These are phyloP conservation scores for Sedum album DNA, from an alignment of 164 flowering plant genomes.

Conservation along the genomic window DNA sequence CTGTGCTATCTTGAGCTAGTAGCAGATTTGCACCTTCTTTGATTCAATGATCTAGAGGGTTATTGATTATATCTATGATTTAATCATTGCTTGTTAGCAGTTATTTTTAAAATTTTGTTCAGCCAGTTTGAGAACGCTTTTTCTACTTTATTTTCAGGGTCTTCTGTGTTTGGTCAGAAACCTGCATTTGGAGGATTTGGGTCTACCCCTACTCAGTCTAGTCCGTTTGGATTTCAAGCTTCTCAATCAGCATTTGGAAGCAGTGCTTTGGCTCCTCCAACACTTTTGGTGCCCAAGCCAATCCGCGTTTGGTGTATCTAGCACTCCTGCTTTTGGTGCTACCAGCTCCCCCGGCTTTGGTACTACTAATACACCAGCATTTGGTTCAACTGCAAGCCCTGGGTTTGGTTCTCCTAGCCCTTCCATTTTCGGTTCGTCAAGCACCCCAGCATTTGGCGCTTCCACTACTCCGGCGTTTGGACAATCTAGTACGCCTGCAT, in stretches of 20 bases:
- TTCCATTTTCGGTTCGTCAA: constrained; percentile 36
- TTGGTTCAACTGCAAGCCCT: constrained; percentile 37
- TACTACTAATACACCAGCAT: constrained; percentile 42
- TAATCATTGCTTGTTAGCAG: no score
- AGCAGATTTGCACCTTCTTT: background rate
- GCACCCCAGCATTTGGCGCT: constrained; percentile 36
- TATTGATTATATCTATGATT: no score
- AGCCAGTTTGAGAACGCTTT: background rate
- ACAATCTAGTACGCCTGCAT: constrained; percentile 30
- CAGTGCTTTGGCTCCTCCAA: constrained; percentile 56
- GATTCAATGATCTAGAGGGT: no score
- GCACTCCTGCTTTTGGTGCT: constrained; percentile 51
- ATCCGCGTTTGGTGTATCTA: constrained; percentile 55
- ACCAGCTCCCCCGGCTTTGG: no score
- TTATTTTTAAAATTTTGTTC: background rate
- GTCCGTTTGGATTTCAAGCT: constrained; percentile 84
- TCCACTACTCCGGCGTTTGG: constrained; percentile 44
- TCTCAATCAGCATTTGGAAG: constrained; percentile 91
- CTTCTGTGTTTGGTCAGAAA: constrained; percentile 40
- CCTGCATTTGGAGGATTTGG: constrained; percentile 74
- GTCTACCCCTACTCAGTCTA: constrained; percentile 55
- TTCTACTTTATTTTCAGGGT: background rate
- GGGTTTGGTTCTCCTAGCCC: constrained; percentile 14
- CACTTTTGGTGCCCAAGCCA: constrained; percentile 68
- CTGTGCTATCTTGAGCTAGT: background rate